Conservation (phyloP, 83 land plant species). For the Picea abies region DNA sequence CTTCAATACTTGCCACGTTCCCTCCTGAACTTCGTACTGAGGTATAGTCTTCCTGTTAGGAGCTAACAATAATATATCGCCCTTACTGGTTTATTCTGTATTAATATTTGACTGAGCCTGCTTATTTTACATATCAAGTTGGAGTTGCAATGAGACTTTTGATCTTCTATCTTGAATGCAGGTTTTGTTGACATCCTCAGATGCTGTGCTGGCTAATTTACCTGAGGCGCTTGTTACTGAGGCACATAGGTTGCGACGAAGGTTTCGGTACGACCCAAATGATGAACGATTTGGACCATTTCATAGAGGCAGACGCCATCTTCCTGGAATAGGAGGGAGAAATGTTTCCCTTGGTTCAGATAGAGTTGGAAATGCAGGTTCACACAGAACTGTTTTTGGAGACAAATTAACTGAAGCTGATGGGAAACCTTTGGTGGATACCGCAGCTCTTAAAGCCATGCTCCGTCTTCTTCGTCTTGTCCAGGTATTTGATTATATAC, state of each 20-base stretch:
- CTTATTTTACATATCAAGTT: neutral
- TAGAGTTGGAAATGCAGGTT: constrained; percentile 57
- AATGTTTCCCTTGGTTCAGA: constrained; percentile 57
- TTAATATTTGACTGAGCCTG: neutral
- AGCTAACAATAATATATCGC: no score
- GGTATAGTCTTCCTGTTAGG: constrained; percentile 36
- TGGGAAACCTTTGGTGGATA: constrained; percentile 92
- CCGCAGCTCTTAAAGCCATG: constrained; percentile 80
- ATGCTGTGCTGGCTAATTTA: constrained; percentile 89
- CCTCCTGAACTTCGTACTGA: constrained; percentile 96
- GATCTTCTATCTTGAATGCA: constrained; percentile 27
- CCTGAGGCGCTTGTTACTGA: constrained; percentile 98
- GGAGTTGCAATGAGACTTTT: constrained; percentile 8
- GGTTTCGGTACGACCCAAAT: constrained; percentile 87
- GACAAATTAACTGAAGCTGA: constrained; percentile 78
- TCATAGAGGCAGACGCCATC: constrained; percentile 79
- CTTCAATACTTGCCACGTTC: constrained; percentile 97
- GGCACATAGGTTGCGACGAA: constrained; percentile 93
- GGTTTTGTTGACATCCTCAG: constrained; percentile 96
- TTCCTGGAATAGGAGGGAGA: constrained; percentile 65
- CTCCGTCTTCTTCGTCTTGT: constrained; percentile 89
- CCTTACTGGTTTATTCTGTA: neutral
- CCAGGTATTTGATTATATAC: constrained; percentile 55
- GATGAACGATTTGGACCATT: constrained; percentile 73
- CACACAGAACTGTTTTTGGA: constrained; percentile 52